A percentile compares a stretch with the other conserved stretches of the same genome.
Conservation (phyloP, 2,329 filamentous ascomycete species). For the Graphiopsis chlorocephala region DNA sequence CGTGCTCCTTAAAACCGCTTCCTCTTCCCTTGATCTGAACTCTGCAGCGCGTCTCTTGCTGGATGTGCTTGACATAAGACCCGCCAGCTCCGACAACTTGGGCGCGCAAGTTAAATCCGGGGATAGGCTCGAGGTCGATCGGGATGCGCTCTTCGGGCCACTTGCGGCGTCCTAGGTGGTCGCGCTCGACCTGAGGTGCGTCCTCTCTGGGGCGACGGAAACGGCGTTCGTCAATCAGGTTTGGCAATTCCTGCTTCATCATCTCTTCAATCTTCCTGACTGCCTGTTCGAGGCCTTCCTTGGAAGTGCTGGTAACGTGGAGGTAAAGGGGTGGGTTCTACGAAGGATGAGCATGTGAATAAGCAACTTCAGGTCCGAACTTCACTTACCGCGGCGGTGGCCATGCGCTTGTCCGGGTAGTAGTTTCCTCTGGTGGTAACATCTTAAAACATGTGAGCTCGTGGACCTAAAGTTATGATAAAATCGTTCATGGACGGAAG, state of each 20-base stretch:
- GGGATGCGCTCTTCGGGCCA: conserved; percentile 97
- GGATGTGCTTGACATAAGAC: conserved; percentile 96
- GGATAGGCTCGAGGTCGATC: conserved; percentile 84
- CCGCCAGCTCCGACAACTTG: conserved; percentile 94
- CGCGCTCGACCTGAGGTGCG: conserved; percentile 73
- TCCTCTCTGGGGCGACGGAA: conserved; percentile 68
- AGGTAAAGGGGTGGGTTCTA: conserved; percentile 79
- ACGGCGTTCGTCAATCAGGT: conserved; percentile 88
- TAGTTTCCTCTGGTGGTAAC: conserved; percentile 97
- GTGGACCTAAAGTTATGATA: conserved; percentile 46
- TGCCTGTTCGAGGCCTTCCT: conserved; percentile 86
- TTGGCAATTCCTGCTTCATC: conserved; percentile 93
- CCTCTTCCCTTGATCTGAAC: conserved; percentile 98
- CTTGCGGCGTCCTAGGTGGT: conserved; percentile 91
- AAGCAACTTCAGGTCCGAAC: conserved; percentile 42
- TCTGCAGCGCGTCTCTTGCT: conserved; percentile 89
- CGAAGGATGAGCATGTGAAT: not conserved
- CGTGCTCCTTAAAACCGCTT: conserved; percentile 87
- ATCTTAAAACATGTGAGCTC: conserved; percentile 74
- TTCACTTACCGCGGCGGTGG: conserved; percentile 76
- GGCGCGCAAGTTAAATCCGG: conserved; percentile 91
- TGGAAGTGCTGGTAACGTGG: conserved; percentile 88
- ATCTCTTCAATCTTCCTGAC: conserved; percentile 87
- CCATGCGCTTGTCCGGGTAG: conserved; percentile 96
- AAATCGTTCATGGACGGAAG: conserved; percentile 52